Conservation (phyloP, 331 rosid genomes). For the Prunus yedoensis region DNA sequence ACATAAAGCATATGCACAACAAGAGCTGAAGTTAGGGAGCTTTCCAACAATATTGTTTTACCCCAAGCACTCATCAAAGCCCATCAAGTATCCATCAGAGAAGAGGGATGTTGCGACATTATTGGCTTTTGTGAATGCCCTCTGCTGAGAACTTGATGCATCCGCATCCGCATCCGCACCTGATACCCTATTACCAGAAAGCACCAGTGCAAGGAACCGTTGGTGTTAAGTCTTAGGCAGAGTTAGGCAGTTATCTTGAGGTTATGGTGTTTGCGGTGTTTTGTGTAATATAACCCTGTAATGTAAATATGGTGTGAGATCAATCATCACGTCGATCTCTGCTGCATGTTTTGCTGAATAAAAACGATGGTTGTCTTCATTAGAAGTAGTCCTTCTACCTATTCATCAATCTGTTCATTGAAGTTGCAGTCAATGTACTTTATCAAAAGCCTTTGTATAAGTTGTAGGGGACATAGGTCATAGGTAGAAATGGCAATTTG, state of each 20-base stretch:
- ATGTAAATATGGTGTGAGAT: neutral
- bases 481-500: too few species aligned
- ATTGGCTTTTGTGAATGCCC: constrained; percentile 77
- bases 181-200: neutral
- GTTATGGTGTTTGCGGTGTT: too few species aligned
- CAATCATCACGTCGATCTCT: neutral
- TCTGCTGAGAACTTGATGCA: constrained; percentile 4
- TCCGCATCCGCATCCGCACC: neutral
- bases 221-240: neutral
- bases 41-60: constrained; percentile 86
- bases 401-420: neutral
- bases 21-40: constrained; percentile 68
- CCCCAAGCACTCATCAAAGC: constrained; percentile 73
- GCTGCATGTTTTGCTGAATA: neutral
- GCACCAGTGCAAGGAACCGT: neutral
- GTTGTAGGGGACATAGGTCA: too few species aligned
- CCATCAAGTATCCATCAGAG: constrained; percentile 91
- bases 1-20: constrained; percentile 76
- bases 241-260: too few species aligned
- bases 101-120: constrained; percentile 87
- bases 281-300: neutral
- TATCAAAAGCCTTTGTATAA: constrained; percentile 33
- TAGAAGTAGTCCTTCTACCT: constrained; percentile 12
- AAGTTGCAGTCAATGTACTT: neutral
- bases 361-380: neutral